Conservation (phyloP, 106 monocot genomes). For the Dendrobium chrysotoxum region DNA sequence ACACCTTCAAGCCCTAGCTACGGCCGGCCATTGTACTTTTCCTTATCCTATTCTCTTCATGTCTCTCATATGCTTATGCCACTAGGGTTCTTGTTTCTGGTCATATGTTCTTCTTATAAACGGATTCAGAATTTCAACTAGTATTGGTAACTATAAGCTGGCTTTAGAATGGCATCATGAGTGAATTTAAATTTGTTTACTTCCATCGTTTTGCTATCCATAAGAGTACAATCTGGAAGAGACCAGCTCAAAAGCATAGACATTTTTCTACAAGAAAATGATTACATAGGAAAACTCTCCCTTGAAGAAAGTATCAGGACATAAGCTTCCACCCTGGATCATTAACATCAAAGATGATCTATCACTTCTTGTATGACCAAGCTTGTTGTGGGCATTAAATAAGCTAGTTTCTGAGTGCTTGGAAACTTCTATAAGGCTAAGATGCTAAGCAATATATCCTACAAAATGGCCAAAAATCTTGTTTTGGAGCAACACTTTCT, state of each 20-base stretch:
- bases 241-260: not conserved
- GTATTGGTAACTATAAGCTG: not conserved
- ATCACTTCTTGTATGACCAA: not conserved
- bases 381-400: not conserved
- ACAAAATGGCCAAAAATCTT: not conserved
- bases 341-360: not conserved
- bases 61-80: not conserved
- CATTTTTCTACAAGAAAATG: not conserved
- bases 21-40: not conserved
- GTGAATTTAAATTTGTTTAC: not conserved
- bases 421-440: not conserved
- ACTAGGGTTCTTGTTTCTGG: not conserved
- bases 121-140: not conserved
- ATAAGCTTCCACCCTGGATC: not conserved
- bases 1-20: slow-evolving; percentile 56
- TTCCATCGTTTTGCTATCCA: not conserved
- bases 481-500: not conserved
- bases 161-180: not conserved
- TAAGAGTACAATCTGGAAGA: too few species aligned
- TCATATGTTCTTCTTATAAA: not conserved
- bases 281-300: not conserved
- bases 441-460: not conserved
- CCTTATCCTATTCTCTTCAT: not conserved
- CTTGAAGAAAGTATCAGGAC: not conserved
- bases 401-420: not conserved